A percentile compares a stretch with the other conserved stretches of the same genome.
Evolutionary conservation across 108 stramenopile genomes (phyloP).

Genomic region (Stephanodiscus triporus): DNA sequence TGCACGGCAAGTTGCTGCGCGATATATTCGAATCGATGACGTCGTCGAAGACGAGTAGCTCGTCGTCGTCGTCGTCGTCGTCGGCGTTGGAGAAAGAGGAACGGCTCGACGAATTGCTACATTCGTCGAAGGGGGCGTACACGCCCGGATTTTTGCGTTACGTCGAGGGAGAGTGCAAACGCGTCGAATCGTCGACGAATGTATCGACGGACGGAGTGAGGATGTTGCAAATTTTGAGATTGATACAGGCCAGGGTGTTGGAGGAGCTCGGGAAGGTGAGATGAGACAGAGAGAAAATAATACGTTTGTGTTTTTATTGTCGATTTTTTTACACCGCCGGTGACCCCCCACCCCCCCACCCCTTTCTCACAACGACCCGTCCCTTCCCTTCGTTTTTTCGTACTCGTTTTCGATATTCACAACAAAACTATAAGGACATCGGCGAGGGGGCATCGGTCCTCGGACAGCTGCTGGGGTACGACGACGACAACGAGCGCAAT

Average conservation of each 20-base stretch:
- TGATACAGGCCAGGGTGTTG: constrained; percentile 77
- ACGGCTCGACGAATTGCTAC: constrained; percentile 59
- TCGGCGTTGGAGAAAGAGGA: constrained; percentile 31
- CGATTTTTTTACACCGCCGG: no score
- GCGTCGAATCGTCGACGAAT: constrained; percentile 56
- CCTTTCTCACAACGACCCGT: no score
- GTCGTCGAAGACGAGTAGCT: constrained; percentile 3
- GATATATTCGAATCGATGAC: constrained; percentile 56
- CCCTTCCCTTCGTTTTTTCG: no score
- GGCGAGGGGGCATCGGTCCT: constrained; percentile 77
- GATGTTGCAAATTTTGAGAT: constrained; percentile 66
- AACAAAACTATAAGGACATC: no score
- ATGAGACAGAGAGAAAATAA: background rate
- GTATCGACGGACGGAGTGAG: constrained; percentile 60
- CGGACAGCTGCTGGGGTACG: constrained; percentile 78
- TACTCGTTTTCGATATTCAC: no score
- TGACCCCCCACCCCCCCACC: no score
- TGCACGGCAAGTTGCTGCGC: constrained; percentile 65
- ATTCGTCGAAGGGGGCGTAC: constrained; percentile 62
- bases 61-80: background rate
- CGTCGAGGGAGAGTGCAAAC: constrained; percentile 76
- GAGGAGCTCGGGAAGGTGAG: constrained; percentile 73
- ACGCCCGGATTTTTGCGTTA: constrained; percentile 79
- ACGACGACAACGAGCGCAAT: constrained; percentile 61
- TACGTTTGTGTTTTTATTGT: no score